A percentile compares a stretch with the other conserved stretches of the same genome.
Conservation (phyloP, 345 rosid genomes). For the Citrus unshiu region DNA sequence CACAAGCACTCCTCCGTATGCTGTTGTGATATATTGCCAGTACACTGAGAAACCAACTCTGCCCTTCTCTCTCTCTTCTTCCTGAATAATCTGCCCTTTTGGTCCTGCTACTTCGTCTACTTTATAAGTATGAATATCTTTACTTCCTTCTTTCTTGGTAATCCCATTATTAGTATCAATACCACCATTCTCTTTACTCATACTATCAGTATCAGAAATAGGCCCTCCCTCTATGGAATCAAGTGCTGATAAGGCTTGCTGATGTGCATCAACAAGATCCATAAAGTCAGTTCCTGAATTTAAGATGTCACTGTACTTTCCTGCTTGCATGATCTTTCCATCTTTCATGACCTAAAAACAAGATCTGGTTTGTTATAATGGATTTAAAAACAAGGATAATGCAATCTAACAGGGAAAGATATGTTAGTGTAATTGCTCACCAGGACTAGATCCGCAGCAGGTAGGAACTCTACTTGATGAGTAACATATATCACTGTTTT, state of each 20-base stretch:
- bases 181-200: slow-evolving; percentile 19
- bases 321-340: slow-evolving; percentile 72
- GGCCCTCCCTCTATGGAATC: slow-evolving; percentile 38
- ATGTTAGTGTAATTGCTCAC: slow-evolving; percentile 30
- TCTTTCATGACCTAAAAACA: slow-evolving; percentile 69
- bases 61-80: slow-evolving; percentile 88
- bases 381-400: neutral
- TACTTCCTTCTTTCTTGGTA: slow-evolving; percentile 26
- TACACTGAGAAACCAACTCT: slow-evolving; percentile 58
- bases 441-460: slow-evolving; percentile 71
- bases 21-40: slow-evolving; percentile 62
- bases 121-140: slow-evolving; percentile 28
- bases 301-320: slow-evolving; percentile 64
- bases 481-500: slow-evolving; percentile 78
- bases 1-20: slow-evolving; percentile 70
- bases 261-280: slow-evolving; percentile 78
- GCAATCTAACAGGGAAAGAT: neutral
- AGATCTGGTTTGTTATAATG: neutral
- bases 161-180: slow-evolving; percentile 12
- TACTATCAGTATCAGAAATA: slow-evolving; percentile 21
- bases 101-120: slow-evolving; percentile 33
- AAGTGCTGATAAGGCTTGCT: slow-evolving; percentile 54
- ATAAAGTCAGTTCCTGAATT: slow-evolving; percentile 62
- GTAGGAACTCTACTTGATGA: slow-evolving; percentile 84
- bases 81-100: slow-evolving; percentile 63